A percentile compares a stretch with the other conserved stretches of the same genome.
Evolutionary conservation across 495 filamentous ascomycete genomes (phyloP).

Genomic region (Neurospora africana): DNA sequence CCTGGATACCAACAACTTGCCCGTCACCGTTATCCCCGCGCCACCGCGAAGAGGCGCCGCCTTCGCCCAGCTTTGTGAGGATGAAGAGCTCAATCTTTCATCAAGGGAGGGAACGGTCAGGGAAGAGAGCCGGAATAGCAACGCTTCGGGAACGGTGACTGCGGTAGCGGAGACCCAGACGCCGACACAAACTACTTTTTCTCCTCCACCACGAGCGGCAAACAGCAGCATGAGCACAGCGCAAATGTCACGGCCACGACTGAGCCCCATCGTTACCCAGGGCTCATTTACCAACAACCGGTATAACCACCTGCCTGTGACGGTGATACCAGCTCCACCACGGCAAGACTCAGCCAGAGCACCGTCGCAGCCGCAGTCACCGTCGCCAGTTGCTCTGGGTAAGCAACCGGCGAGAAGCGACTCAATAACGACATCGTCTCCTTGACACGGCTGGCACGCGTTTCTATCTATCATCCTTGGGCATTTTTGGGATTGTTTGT

Average conservation of each 20-base stretch:
- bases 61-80: conserved; percentile 33
- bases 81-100: conserved; percentile 21
- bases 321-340: conserved; percentile 37
- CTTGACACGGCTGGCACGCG: neutral
- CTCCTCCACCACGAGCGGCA: neutral
- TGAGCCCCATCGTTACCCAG: neutral
- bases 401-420: neutral
- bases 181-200: neutral
- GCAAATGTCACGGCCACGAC: neutral
- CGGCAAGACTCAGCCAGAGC: conserved; percentile 26
- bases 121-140: conserved; percentile 5
- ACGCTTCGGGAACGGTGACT: conserved; percentile 2
- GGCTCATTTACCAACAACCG: neutral
- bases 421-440: neutral
- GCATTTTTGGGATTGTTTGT: neutral
- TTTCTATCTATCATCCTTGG: neutral
- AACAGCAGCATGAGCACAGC: neutral
- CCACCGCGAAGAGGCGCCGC: conserved; percentile 36
- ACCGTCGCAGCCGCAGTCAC: neutral
- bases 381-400: neutral
- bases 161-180: neutral
- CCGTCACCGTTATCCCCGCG: conserved; percentile 39
- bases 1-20: conserved; percentile 37
- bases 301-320: conserved; percentile 27
- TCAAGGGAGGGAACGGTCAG: neutral